Evolutionary conservation across 2,329 filamentous ascomycete genomes (phyloP), one percentile per base, ranked within the genome.

Genomic region (Aspergillus novofumigatus): DNA sequence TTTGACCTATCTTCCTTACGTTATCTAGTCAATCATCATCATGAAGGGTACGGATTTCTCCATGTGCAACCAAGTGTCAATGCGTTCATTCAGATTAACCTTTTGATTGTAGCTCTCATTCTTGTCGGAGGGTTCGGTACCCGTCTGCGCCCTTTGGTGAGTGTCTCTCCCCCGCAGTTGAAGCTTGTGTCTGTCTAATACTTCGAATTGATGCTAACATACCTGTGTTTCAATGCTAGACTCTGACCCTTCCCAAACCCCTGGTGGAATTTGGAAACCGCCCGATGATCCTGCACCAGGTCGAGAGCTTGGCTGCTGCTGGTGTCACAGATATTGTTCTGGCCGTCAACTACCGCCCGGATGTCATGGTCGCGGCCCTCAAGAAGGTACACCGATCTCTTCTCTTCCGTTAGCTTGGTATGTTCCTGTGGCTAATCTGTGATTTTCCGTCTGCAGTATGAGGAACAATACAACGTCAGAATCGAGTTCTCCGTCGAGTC

Each of bases 71-170:
- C 55, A 48, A 55, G 32, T 48, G 41, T 53, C 47, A 45, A 54
- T 52, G 44, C 53, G 58, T 14, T 25, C 53, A 61, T 57, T 56
- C 55, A 53, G 56, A 59, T 62, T 66, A 53, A 63, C 52, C 52
- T 48, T 53, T 53, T 42, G 54, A 28, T 51, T 55, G 58, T 72
- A 97, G 92, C 92, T 81, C 89, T 97, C 75, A 97, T 96, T 88
- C 92, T 97, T 75, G 94, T 97, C 79, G 94, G 94, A 81, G 94
- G 93, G 78, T 99, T 97, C 79, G 93, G 93, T 81, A 99, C 93
- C 78, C 92, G 93, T 79, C 89, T 99, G 72, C 90, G 93, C 75
- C 93, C 93, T 82, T 86, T 97, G 74, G 91, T 96, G 88, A 74
- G 88, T 53, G 20, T 23, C 44, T 42, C 44, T 28, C 80, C 59